Conservation (phyloP, 805 yeast genomes). For the Suhomyces sp. region DNA sequence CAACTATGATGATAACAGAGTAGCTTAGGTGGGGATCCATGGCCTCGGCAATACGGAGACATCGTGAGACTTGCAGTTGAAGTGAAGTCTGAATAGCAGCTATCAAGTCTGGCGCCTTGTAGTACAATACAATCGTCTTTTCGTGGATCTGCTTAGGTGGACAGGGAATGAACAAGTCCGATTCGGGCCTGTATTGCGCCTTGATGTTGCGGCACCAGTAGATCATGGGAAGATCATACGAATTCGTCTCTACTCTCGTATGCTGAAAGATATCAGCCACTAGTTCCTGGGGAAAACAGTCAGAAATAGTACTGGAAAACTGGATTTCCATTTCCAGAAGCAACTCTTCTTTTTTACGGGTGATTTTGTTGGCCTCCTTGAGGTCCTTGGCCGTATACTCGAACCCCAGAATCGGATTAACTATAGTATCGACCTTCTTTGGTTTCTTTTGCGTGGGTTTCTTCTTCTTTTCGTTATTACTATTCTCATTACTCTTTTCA, state of each 20-base stretch:
- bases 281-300: conserved; percentile 11
- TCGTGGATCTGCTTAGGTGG: conserved; percentile 42
- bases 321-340: conserved; percentile 48
- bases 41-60: conserved; percentile 15
- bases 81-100: conserved; percentile 11
- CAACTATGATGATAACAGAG: conserved; percentile 43
- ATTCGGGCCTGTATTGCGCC: conserved; percentile 46
- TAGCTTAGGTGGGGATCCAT: conserved; percentile 17
- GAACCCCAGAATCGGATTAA: conserved; percentile 8
- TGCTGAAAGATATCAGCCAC: conserved; percentile 12
- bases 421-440: background rate
- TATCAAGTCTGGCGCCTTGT: conserved; percentile 46
- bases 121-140: conserved; percentile 41
- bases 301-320: conserved; percentile 34
- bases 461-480: background rate
- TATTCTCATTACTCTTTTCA: background rate
- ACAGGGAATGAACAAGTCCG: conserved; percentile 57
- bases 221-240: conserved; percentile 41
- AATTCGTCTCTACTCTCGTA: conserved; percentile 22
- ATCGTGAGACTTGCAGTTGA: conserved; percentile 5
- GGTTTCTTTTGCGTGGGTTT: background rate
- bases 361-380: conserved; percentile 32
- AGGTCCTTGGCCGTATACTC: conserved; percentile 28
- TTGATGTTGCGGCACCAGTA: conserved; percentile 50
- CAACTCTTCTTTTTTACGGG: conserved; percentile 49